Conservation (phyloP, 2,329 filamentous ascomycete species). For the Colletotrichum sp. region DNA sequence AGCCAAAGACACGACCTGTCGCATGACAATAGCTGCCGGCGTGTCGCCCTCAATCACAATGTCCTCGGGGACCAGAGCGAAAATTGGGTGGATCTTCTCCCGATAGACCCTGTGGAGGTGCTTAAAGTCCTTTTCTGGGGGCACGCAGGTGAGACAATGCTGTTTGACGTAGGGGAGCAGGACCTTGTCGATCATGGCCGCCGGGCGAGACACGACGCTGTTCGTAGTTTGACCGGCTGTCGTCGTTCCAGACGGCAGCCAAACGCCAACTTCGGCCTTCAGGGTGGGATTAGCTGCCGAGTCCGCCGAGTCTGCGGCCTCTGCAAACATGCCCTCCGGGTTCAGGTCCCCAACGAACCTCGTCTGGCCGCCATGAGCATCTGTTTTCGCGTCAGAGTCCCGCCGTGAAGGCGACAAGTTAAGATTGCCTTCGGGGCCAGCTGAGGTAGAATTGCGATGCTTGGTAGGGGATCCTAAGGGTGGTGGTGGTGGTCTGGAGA, state of each 20-base stretch:
- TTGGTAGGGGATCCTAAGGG: background rate
- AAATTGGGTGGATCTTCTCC: constrained; percentile 59
- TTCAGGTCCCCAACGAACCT: constrained; percentile 66
- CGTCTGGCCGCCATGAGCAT: constrained; percentile 11
- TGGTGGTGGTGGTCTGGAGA: background rate
- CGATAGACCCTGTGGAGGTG: constrained; percentile 52
- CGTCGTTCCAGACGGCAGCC: constrained; percentile 44
- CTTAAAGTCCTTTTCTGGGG: constrained; percentile 50
- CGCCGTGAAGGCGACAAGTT: background rate
- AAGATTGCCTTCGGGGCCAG: background rate
- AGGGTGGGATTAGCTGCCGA: constrained; percentile 43
- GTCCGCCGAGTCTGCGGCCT: constrained; percentile 50
- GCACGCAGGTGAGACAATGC: constrained; percentile 53
- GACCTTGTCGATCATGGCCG: constrained; percentile 43
- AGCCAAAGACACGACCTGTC: constrained; percentile 61
- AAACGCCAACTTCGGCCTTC: constrained; percentile 61
- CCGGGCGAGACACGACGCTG: constrained; percentile 24
- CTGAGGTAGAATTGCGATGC: background rate
- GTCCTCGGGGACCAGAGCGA: constrained; percentile 53
- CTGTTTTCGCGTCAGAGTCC: background rate
- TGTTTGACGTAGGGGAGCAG: constrained; percentile 48
- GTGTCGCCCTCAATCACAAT: constrained; percentile 33
- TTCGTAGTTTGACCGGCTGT: constrained; percentile 35
- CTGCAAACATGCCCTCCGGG: constrained; percentile 64
- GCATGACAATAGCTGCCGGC: constrained; percentile 49